Base-by-base conservation (phyloP, 306 rosid genomes). In the Lathyrus aphaca region DNA sequence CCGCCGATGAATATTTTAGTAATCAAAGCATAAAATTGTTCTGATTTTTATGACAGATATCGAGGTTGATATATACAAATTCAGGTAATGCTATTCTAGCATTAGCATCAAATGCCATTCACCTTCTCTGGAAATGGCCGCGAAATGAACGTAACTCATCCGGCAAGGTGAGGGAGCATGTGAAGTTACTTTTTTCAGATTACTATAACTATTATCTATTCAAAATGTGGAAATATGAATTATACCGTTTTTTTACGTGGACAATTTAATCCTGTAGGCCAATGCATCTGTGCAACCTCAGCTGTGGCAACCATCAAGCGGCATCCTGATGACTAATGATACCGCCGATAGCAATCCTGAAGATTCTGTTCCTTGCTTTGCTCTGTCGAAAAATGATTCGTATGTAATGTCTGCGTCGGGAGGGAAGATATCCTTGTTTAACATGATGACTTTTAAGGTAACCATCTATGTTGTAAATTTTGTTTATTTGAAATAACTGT, bases 391-490 rank as follows among this genome's bases (percentile, higher is more conserved):
- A 81, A 90, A 90, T 69, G 98, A 94, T 71, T 94, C 98, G 7
- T 94, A 94, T 32, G 96, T 94, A 25, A 90, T 94, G 92, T 94
- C 98, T 45, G 96, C 98, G 50, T 94, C 98, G 2, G 98, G 98
- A 72, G 98, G 98, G 75, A 90, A 88, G 77, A 84, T 90, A 62
- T 86, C 96, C 68, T 74, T 91, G 44, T 91, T 91, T 74, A 94
- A 90, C 75, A 94, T 90, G 96, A 87, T 90, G 98, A 94, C 96
- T 56, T 91, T 94, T 83, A 88, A 91, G 96, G 80, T 56, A 56
- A 53, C 3, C 8, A 29, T 57, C n/a, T 9, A 17, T 50, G 13
- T 50, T 50, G 27, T 50, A 18, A 18, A 17, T 49, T 16, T 10
- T 1, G 7, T 18, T 8, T 0, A 50, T 49, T 16, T 17, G 12